phyloP scores from a whole-genome alignment of 163 green algal genomes.

The Coccomyxa subellipsoidea region DNA sequence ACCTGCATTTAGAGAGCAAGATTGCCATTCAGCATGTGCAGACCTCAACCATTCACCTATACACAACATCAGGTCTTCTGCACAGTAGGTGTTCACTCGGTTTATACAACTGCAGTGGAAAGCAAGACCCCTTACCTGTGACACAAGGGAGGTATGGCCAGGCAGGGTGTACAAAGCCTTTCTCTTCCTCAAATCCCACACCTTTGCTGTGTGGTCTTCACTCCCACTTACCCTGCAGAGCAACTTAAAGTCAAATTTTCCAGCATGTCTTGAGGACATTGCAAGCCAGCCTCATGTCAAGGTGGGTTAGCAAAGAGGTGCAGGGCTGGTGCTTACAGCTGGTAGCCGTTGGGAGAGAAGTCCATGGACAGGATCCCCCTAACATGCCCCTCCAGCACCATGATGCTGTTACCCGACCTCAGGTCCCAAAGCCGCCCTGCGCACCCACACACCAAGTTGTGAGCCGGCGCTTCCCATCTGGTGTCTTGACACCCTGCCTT shows the following conservation, averaged over 20 bases:
- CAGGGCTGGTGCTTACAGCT: conserved; percentile 9
- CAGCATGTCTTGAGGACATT: no score
- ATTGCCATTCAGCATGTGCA: no score
- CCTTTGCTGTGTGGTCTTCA: conserved; percentile 75
- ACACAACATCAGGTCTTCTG: no score
- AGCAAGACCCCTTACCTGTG: conserved; percentile 17
- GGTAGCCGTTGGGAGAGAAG: conserved; percentile 87
- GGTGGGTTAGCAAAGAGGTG: background rate
- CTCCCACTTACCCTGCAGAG: conserved; percentile 46
- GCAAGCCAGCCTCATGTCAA: background rate
- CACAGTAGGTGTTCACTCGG: no score
- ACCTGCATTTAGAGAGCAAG: conserved; percentile 35
- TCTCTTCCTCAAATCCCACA: conserved; percentile 92
- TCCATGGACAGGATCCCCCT: conserved; percentile 83
- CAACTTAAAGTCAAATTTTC: no score
- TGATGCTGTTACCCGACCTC: conserved; percentile 80
- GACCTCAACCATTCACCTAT: no score
- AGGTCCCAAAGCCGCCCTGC: conserved; percentile 88
- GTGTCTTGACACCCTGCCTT: background rate
- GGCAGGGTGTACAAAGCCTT: conserved; percentile 67
- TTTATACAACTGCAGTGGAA: no score
- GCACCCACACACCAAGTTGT: conserved; percentile 1
- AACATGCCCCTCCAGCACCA: conserved; percentile 80
- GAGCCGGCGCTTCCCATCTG: background rate
- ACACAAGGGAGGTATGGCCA: conserved; percentile 68